Base-by-base conservation (phyloP, 202 grass and related monocot genomes). In the Zizania palustris region DNA sequence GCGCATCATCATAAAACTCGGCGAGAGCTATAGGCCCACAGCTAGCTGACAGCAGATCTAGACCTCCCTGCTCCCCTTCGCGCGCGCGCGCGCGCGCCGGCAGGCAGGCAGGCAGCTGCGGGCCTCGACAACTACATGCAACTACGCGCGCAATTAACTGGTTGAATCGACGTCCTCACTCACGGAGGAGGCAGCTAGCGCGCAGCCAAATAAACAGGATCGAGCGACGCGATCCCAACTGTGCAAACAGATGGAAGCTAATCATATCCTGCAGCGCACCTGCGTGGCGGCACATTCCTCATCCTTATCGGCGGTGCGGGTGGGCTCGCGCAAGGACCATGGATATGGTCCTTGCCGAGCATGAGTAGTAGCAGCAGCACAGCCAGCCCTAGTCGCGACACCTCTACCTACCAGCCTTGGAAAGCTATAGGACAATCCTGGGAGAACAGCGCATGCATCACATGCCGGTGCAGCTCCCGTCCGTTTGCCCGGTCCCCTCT, bases 91-190 rank as follows among this genome's bases (percentile, higher is more conserved):
- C 69, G 10, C 72, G 7, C 36, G 7, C 41, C 28, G 7, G 3
- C 18, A 0, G 3, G 28, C n/a, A 21, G 21, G 51, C 9, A 58
- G 1, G 33, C 40, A 56, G 39, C 37, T 45, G 66, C n/a, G n/a
- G n/a, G n/a, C 45, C 43, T 55, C 21, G 76, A 80, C 75, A 73
- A 4, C 59, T 58, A 78, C 74, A 11, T 22, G 60, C 60, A 85
- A 50, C 53, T 21, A 13, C 28, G 10, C 57, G 0, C 16, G 41
- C 33, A 9, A 5, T 19, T 45, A 48, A 51, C 34, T 73, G 42
- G 66, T 66, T 72, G 78, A 58, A 34, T 39, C 36, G 11, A 41
- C 28, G 45, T 21, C 37, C 60, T 16, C n/a, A 7, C 12, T n/a
- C n/a, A n/a, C n/a, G n/a, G n/a, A n/a, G 38, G 28, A 13, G 45